phyloP scores from a whole-genome alignment of 2,329 filamentous ascomycete species.

The Ascochyta koolunga region DNA sequence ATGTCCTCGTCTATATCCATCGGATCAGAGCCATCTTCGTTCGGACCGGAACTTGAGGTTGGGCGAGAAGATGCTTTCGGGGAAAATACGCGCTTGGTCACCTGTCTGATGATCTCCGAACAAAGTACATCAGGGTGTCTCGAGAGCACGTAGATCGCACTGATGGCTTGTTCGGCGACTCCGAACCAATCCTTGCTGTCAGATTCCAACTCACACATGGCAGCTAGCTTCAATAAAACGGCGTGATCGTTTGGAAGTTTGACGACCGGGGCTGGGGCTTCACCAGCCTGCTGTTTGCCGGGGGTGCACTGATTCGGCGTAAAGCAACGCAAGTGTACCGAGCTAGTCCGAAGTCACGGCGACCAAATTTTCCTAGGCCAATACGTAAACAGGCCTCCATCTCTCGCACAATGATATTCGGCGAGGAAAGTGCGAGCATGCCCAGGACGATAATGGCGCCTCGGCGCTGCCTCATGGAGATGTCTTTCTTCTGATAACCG shows the following conservation, averaged over 20 bases:
- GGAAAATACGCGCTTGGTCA: conserved; percentile 81
- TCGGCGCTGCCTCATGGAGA: conserved; percentile 86
- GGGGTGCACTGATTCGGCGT: conserved; percentile 79
- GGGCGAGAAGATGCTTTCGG: conserved; percentile 54
- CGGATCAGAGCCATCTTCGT: conserved; percentile 31
- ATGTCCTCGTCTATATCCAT: conserved; percentile 22
- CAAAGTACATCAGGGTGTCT: conserved; percentile 94
- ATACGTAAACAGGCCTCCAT: conserved; percentile 94
- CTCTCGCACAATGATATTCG: conserved; percentile 91
- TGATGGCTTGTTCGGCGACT: conserved; percentile 93
- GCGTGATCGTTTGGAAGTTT: conserved; percentile 92
- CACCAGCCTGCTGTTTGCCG: conserved; percentile 71
- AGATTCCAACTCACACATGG: conserved; percentile 83
- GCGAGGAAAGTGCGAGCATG: conserved; percentile 92
- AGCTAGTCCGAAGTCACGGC: conserved; percentile 82
- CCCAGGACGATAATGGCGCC: conserved; percentile 95
- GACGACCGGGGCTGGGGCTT: conserved; percentile 62
- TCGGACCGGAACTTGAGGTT: conserved; percentile 40
- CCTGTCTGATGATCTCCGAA: conserved; percentile 85
- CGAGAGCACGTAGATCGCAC: conserved; percentile 90
- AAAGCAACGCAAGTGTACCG: conserved; percentile 96
- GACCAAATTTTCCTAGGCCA: conserved; percentile 80
- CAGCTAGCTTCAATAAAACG: conserved; percentile 78
- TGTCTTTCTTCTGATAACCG: conserved; percentile 85
- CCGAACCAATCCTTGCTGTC: conserved; percentile 94